phyloP scores from a whole-genome alignment of 176 grass and related monocot species.

The Phoenix dactylifera region DNA sequence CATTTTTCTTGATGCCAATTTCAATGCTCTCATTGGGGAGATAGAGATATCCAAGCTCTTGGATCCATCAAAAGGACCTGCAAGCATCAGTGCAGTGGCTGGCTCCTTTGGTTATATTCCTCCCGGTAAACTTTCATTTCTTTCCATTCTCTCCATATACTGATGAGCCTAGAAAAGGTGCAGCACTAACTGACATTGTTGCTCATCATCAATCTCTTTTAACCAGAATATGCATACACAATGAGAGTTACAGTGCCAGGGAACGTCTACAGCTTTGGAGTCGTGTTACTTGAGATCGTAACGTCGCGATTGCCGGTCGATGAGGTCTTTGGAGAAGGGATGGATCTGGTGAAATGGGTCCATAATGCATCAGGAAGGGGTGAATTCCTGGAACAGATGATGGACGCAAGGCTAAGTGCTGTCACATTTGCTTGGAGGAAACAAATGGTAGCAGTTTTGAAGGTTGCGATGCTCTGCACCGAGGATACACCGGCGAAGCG shows the following conservation, averaged over 20 bases:
- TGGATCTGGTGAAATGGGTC: slow-evolving; percentile 96
- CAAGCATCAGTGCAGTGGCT: slow-evolving; percentile 84
- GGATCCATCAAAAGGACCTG: slow-evolving; percentile 83
- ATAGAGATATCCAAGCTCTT: slow-evolving; percentile 91
- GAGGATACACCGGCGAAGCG: slow-evolving; percentile 52
- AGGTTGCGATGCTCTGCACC: slow-evolving; percentile 75
- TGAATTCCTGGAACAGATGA: slow-evolving; percentile 84
- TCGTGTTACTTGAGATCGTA: slow-evolving; percentile 77
- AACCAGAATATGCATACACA: slow-evolving; percentile 95
- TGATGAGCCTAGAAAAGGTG: too few species aligned
- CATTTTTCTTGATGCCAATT: slow-evolving; percentile 55
- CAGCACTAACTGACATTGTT: too few species aligned
- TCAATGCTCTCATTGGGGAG: slow-evolving; percentile 65
- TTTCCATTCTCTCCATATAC: neutral
- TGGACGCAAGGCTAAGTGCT: slow-evolving; percentile 81
- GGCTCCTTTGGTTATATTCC: slow-evolving; percentile 96
- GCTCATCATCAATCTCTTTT: neutral
- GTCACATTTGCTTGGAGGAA: slow-evolving; percentile 79
- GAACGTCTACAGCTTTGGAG: slow-evolving; percentile 96
- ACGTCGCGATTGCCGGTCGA: slow-evolving; percentile 74
- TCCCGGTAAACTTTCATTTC: slow-evolving; percentile 47
- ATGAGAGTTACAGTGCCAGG: slow-evolving; percentile 90
- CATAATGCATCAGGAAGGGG: slow-evolving; percentile 46
- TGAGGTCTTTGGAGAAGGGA: slow-evolving; percentile 71
- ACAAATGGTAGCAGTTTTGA: slow-evolving; percentile 83